Base-by-base conservation (phyloP, 2,329 filamentous ascomycete genomes). In the Pyrenochaeta sp. region DNA sequence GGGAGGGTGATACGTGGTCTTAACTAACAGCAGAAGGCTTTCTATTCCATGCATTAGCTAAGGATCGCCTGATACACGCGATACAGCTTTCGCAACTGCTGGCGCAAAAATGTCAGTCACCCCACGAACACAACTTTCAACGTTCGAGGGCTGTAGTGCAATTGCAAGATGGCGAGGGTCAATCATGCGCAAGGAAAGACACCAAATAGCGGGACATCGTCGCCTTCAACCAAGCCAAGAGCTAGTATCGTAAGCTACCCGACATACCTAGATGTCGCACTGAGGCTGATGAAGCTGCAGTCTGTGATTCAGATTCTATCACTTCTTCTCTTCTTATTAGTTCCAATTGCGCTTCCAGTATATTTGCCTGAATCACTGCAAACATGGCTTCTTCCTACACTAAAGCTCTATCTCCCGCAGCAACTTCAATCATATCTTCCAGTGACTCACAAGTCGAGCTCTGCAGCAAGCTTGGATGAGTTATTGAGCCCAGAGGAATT, bases 381-480 rank as follows among this genome's bases (percentile, higher is more conserved):
- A 20, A 43, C 50, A 36, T 32, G 17, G 31, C 57, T 62, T 39
- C 48, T 45, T 20, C 35, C 41, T 17, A 23, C 35, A 15, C 27
- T 56, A 2, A 45, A 37, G 33, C 17, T 40, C 11, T 49, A 49
- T 35, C 17, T 56, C 4, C 53, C 53, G 10, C 6, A 11, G 12
- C 54, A 36, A 18, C 30, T 64, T 5, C 56, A 56, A 29, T 11
- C 6, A 20, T 61, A 52, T 41, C 41, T 63, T 30, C 44, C 48
- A 15, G 11, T 39, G 2, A 15, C 41, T 15, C 11, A 35, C 4
- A 39, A 29, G 17, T 11, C 10, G 11, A 36, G 21, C 11, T 7
- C 18, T 21, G 29, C 1, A 21, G 7, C 12, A 17, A 27, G 39
- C 2, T 21, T 11, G 6, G 18, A 41, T 2, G 4, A 31, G 9